Evolutionary conservation across 306 rosid genomes (phyloP).

Genomic region (Acacia confusa): DNA sequence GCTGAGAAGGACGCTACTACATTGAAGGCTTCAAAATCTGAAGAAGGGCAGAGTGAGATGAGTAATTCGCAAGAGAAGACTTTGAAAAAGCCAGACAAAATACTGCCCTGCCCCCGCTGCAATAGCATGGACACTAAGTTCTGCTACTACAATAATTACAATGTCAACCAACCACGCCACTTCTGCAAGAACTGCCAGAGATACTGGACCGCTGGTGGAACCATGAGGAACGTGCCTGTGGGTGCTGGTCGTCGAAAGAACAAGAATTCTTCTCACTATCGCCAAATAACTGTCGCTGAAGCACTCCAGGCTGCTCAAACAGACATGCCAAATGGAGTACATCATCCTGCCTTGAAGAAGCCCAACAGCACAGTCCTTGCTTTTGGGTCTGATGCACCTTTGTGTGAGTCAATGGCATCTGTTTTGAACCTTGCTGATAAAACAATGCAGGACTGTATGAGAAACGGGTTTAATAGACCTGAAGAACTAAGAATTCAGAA

Average conservation of each 20-base stretch:
- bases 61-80: constrained; percentile 54
- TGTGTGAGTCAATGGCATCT: constrained; percentile 61
- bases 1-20: constrained; percentile 46
- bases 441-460: constrained; percentile 15
- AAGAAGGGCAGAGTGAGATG: constrained; percentile 59
- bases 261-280: constrained; percentile 60
- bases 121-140: constrained; percentile 87
- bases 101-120: constrained; percentile 83
- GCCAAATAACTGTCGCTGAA: constrained; percentile 53
- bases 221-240: constrained; percentile 81
- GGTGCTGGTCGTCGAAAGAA: constrained; percentile 92
- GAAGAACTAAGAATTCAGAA: constrained; percentile 40
- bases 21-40: constrained; percentile 45
- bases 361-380: constrained; percentile 51
- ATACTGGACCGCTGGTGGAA: constrained; percentile 95
- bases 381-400: constrained; percentile 64
- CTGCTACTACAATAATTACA: constrained; percentile 87
- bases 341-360: constrained; percentile 42
- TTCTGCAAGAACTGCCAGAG: constrained; percentile 91
- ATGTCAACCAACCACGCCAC: constrained; percentile 91
- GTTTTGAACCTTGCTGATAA: constrained; percentile 47
- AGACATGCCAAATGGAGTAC: constrained; percentile 36
- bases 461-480: constrained; percentile 43
- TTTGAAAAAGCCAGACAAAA: constrained; percentile 75
- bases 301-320: constrained; percentile 39